Evolutionary conservation across 345 rosid species (phyloP), one percentile per base, ranked within the genome.

Genomic region (Abelmoschus esculentus): DNA sequence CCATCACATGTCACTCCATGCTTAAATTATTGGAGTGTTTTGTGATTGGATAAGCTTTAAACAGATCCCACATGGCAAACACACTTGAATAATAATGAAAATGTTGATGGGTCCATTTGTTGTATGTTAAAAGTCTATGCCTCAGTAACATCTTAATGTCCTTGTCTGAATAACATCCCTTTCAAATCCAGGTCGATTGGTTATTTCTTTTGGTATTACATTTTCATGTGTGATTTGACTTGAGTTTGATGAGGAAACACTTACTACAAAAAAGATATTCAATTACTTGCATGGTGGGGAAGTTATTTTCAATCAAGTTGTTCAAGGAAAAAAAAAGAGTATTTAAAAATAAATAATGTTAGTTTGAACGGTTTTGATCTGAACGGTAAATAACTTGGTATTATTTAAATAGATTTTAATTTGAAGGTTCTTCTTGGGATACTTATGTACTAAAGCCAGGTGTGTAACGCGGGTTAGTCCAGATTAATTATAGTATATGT

Each of bases 31-130:
- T 61, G 66, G 47, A 3, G 7, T 28, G 18, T 6, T 44, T 49
- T 49, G 17, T 18, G 2, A 1, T 17, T 36, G 67, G 67, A 62
- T 62, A 62, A 62, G 67, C 67, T 38, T 38, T 38, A 38, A 38
- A 38, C 7, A 7, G 11, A 62, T 38, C 18, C 49, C 67, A 62
- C 67, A 62, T 62, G 31, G 67, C 66, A 62, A 62, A 18, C 67
- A 18, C 29, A 38, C 13, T 36, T 5, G 47, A 59, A 59, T 4
- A 61, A 36, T 7, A 8, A 34, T 8, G 42, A 32, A 55, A 55
- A 3, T 61, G 49, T 29, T 61, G 28, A 61, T 61, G 66, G 66
- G 65, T 36, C 66, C 28, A 34, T n/a, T 17, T 11, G 38, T 36
- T 17, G 17, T 17, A 61, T 17, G 66, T 36, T 61, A 10, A 62